Conservation (phyloP, 129 eudicot species). For the Centrapalus pauciflorus region DNA sequence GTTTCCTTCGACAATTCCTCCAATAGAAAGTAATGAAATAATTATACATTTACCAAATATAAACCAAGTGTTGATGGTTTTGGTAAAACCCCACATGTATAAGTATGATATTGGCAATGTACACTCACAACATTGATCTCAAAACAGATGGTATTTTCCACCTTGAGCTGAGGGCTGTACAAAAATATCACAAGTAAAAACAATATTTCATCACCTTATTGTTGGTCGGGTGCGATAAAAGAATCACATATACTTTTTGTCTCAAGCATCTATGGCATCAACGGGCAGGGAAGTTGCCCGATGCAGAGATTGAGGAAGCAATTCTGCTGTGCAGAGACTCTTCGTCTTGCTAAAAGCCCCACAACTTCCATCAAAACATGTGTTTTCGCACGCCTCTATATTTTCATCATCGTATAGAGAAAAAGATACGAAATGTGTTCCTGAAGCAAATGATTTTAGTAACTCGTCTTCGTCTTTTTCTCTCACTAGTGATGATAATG, state of each 20-base stretch:
- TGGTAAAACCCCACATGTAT: too few species aligned
- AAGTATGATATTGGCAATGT: too few species aligned
- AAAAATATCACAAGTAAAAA: too few species aligned
- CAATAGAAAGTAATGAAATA: too few species aligned
- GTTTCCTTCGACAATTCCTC: too few species aligned
- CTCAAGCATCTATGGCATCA: slow-evolving; percentile 50
- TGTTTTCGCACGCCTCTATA: neutral
- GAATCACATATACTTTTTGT: neutral
- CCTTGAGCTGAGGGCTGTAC: too few species aligned
- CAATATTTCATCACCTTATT: too few species aligned
- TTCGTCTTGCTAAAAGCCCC: slow-evolving; percentile 34
- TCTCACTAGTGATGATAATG: neutral
- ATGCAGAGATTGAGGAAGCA: slow-evolving; percentile 54
- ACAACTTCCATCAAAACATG: neutral
- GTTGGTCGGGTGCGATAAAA: slow-evolving; percentile 5
- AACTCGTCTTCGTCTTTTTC: slow-evolving; percentile 3
- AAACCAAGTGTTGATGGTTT: too few species aligned
- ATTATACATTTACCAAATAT: too few species aligned
- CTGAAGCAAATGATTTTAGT: neutral
- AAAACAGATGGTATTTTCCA: too few species aligned
- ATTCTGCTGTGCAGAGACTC: slow-evolving; percentile 30
- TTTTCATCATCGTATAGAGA: too few species aligned
- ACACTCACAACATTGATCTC: too few species aligned
- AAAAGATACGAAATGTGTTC: neutral
- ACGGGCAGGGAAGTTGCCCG: slow-evolving; percentile 66